phyloP scores from a whole-genome alignment of 2,329 filamentous ascomycete species.

The Waltergamsia citrina region DNA sequence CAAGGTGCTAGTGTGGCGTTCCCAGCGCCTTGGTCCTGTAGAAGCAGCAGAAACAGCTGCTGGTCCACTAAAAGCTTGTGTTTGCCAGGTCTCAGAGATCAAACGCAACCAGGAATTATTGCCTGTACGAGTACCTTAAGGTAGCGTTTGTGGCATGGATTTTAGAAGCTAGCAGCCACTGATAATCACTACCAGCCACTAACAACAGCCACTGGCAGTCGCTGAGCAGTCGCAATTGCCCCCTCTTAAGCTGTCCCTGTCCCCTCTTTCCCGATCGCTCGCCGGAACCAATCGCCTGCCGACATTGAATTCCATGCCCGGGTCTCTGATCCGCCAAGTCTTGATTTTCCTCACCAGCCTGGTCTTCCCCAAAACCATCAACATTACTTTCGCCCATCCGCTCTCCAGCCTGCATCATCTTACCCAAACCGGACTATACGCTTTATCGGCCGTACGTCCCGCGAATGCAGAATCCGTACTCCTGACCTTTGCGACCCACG shows the following conservation, averaged over 20 bases:
- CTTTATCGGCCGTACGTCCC: background rate
- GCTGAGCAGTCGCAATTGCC: no score
- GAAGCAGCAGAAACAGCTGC: no score
- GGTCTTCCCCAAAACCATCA: background rate
- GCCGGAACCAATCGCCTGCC: constrained; percentile 1
- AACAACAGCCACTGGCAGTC: no score
- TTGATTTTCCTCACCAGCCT: background rate
- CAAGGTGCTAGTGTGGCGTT: no score
- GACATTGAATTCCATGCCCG: background rate
- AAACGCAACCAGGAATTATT: no score
- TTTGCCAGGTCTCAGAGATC: no score
- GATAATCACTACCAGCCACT: no score
- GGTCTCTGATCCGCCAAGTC: constrained; percentile 3
- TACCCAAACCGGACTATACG: background rate
- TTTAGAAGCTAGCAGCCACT: no score
- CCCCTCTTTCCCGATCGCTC: background rate
- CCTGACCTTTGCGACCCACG: background rate
- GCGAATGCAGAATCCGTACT: constrained; percentile 4
- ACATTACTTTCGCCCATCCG: background rate
- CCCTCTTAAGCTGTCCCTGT: background rate
- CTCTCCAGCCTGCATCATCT: background rate
- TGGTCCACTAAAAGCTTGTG: no score
- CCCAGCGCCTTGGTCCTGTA: no score
- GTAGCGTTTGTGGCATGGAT: no score
- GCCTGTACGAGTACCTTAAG: no score